Conservation (phyloP, 2,329 filamentous ascomycete genomes). For the Mollisiaceae sp. region DNA sequence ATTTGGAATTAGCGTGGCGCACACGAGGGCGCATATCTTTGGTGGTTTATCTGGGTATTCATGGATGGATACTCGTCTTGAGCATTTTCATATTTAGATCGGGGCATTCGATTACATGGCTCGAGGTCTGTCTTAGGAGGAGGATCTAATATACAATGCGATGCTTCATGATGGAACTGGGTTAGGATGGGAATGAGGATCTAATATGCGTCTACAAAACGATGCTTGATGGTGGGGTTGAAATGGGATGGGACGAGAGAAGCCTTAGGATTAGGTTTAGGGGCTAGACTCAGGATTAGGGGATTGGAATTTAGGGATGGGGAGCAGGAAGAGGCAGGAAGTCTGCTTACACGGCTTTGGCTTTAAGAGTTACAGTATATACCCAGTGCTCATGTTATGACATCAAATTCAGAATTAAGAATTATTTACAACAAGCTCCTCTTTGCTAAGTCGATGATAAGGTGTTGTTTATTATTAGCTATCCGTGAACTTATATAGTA, state of each 20-base stretch:
- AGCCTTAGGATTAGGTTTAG: neutral
- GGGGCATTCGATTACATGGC: neutral
- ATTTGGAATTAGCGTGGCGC: constrained; percentile 9
- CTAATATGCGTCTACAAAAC: no score
- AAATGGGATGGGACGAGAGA: neutral
- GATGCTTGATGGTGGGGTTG: neutral
- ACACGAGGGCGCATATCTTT: neutral
- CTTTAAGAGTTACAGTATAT: neutral
- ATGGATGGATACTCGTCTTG: neutral
- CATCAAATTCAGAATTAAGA: neutral
- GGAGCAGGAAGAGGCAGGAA: neutral
- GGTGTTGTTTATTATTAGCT: no score
- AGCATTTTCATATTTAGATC: neutral
- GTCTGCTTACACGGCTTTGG: neutral
- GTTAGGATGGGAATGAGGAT: neutral
- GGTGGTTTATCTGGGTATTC: neutral
- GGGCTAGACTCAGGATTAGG: neutral
- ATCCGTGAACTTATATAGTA: no score
- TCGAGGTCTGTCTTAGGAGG: neutral
- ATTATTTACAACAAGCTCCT: no score
- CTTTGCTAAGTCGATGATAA: no score
- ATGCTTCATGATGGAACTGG: neutral
- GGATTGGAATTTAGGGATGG: neutral
- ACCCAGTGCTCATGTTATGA: neutral
- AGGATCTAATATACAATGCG: neutral